Percentiles rank a stretch among this genome's conserved stretches.
phyloP scores from a whole-genome alignment of 305 asterid species.

The Solanum hybrid region DNA sequence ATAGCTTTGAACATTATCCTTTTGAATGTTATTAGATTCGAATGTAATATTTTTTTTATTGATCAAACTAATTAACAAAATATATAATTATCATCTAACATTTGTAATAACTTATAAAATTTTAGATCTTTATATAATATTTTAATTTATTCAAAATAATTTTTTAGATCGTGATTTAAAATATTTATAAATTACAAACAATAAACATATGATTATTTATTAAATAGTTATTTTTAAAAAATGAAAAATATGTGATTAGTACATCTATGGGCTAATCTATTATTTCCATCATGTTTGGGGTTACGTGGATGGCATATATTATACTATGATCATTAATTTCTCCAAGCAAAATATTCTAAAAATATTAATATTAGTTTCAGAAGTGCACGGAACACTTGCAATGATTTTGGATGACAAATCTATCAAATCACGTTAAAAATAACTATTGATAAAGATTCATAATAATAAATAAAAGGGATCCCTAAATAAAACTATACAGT shows the following conservation, averaged over 20 bases:
- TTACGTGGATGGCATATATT: neutral
- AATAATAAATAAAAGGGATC: neutral
- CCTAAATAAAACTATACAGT: neutral
- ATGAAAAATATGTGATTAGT: neutral
- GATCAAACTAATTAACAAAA: neutral
- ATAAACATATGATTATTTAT: neutral
- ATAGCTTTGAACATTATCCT: neutral
- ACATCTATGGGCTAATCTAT: neutral
- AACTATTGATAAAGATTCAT: neutral
- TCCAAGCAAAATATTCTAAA: neutral
- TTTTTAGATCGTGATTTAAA: neutral
- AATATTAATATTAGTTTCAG: neutral
- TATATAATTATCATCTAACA: neutral
- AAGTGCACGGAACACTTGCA: slow-evolving; percentile 3
- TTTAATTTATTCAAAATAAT: neutral
- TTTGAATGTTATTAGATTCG: neutral
- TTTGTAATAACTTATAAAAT: neutral
- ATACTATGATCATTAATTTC: neutral
- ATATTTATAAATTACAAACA: neutral
- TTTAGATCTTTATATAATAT: too few relatives aligned
- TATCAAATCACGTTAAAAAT: neutral
- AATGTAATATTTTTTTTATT: neutral
- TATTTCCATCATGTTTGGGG: neutral
- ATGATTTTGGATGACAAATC: neutral
- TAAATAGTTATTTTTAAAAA: neutral